These are phyloP conservation scores for Nemania sp. DNA, from an alignment of 2,329 filamentous ascomycete genomes.

Conservation along the genomic window DNA sequence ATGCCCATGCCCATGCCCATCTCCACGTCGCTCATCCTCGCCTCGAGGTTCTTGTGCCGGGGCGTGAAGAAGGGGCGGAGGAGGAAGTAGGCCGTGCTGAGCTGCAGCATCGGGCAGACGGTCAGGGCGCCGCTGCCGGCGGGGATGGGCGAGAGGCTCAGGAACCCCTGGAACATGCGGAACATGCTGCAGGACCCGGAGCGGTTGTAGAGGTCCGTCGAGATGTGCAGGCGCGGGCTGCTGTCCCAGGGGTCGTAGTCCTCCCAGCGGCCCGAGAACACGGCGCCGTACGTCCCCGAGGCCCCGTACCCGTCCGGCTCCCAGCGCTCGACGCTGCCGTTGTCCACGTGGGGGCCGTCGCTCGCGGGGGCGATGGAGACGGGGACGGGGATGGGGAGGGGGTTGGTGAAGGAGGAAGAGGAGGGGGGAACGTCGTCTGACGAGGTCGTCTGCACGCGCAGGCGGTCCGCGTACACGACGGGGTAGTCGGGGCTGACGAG, in stretches of 20 bases:
- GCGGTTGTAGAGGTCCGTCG: constrained; percentile 78
- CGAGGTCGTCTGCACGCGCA: constrained; percentile 71
- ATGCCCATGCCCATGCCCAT: neutral
- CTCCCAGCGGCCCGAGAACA: constrained; percentile 81
- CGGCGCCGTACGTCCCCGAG: constrained; percentile 69
- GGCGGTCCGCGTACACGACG: constrained; percentile 70
- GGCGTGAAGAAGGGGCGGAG: constrained; percentile 82
- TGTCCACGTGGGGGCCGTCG: constrained; percentile 73
- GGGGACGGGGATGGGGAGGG: constrained; percentile 45
- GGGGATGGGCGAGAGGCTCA: constrained; percentile 72
- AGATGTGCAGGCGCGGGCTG: constrained; percentile 67
- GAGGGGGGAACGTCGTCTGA: constrained; percentile 74
- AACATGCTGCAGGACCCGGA: constrained; percentile 83
- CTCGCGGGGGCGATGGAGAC: constrained; percentile 47
- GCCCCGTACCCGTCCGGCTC: constrained; percentile 69
- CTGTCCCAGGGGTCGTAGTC: constrained; percentile 82
- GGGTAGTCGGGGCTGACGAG: constrained; percentile 59
- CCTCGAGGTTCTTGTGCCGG: constrained; percentile 45
- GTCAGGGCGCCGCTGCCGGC: constrained; percentile 77
- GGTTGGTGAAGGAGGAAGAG: no score
- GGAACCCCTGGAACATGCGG: constrained; percentile 89
- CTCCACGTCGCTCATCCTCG: constrained; percentile 3
- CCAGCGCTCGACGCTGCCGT: constrained; percentile 78
- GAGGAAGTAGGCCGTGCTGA: constrained; percentile 79
- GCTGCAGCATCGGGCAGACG: constrained; percentile 76